Evolutionary conservation across 1,284 basidiomycete genomes (phyloP), one percentile per base, ranked within the genome.

Genomic region (Bjerkandera adusta): DNA sequence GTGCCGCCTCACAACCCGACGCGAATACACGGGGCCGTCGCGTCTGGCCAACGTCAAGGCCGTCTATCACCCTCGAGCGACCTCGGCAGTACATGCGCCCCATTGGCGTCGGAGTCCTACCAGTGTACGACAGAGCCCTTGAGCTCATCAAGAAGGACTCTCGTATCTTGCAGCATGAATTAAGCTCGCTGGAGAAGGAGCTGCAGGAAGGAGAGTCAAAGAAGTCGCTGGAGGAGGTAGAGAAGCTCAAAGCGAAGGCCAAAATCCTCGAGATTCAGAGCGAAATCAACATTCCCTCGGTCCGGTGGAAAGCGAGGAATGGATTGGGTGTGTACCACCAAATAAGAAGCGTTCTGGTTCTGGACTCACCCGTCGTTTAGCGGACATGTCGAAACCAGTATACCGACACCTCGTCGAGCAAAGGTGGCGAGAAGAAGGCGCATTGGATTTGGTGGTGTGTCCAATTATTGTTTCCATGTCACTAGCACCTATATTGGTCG

Each of bases 381-480:
- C 72, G 55, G 77, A 88, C 64, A 75, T 86, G 77, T 69, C 59
- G 21, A 73, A 79, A 51, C 75, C 81, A 0, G 81, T 89, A 1
- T 87, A 93, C 63, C 77, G 92, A 16, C 81, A 90, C 62, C 70
- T 98, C 18, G 70, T 88, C 3, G 91, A 97, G 67, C 80, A 89
- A 55, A 73, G 77, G 49, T 98, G 96, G 96, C 76, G 89, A 42
- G 82, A 83, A 47, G 80, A 90, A 29, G 94, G 95, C 5, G 75
- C 77, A 33, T 71, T 97, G 38, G 92, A 96, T 61, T 71, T 92
- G 35, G 69, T 97, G 63, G 90, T 92, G 50, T 36, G 85, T 70
- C n/a, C n/a, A n/a, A 8, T 41, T 27, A 33, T 12, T 7, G 44
- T 22, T n/a, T n/a, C 38, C 6, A 21, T 15, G 18, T 4, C 13